These are phyloP conservation scores for Diaporthe citri DNA, from an alignment of 2,329 filamentous ascomycete genomes.

Conservation along the genomic window DNA sequence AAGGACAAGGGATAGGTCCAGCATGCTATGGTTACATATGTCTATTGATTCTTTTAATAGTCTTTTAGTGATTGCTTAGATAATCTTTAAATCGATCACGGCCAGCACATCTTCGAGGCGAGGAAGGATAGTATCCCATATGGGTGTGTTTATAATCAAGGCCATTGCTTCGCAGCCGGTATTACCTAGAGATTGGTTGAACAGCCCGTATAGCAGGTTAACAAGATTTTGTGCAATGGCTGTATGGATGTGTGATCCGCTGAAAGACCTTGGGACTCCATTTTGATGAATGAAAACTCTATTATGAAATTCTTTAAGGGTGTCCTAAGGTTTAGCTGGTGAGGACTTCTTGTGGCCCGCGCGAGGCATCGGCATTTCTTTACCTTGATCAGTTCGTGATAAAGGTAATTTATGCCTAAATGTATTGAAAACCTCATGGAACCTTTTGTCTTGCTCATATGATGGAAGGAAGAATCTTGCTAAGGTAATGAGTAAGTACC, in stretches of 20 bases:
- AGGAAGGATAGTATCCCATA: neutral
- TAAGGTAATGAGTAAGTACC: neutral
- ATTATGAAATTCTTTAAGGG: neutral
- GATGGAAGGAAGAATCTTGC: neutral
- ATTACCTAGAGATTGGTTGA: neutral
- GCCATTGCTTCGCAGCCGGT: neutral
- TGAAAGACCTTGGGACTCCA: neutral
- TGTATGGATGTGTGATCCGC: neutral
- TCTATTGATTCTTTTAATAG: neutral
- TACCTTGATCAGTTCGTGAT: neutral
- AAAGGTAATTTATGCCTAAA: too few species aligned
- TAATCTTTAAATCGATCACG: neutral
- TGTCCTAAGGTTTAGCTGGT: neutral
- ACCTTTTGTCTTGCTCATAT: neutral
- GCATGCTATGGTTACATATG: neutral
- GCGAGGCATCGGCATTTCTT: fast-evolving
- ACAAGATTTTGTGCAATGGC: neutral
- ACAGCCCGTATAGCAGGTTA: neutral
- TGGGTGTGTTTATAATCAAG: neutral
- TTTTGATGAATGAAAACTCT: too few species aligned
- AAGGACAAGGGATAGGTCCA: neutral
- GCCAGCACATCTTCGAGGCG: neutral
- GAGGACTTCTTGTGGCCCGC: neutral
- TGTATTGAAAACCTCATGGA: neutral
- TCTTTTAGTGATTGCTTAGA: neutral